Percentiles rank a stretch among this genome's conserved stretches.
These are phyloP conservation scores for Parascedosporium putredinis DNA, from an alignment of 2,329 filamentous ascomycete genomes.

Conservation along the genomic window DNA sequence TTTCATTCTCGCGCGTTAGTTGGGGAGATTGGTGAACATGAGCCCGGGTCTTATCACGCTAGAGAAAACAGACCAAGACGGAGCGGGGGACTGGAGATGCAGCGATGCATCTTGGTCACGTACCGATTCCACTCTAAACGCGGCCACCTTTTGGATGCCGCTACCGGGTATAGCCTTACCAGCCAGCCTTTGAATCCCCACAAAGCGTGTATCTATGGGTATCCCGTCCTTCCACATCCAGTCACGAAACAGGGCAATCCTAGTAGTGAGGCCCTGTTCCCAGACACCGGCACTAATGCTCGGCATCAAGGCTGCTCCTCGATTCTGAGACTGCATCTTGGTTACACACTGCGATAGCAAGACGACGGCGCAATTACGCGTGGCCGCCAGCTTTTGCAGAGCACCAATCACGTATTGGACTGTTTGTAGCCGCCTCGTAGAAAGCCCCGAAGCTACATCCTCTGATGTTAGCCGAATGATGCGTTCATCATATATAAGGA, in stretches of 20 bases:
- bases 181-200: slow-evolving; percentile 54
- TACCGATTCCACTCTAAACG: slow-evolving; percentile 40
- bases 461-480: background rate
- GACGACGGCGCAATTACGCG: slow-evolving; percentile 62
- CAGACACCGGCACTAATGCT: slow-evolving; percentile 67
- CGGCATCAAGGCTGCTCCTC: slow-evolving; percentile 59
- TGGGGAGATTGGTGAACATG: no score
- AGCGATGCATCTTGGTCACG: background rate
- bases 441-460: slow-evolving; percentile 23
- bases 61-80: no score
- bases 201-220: slow-evolving; percentile 43
- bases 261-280: slow-evolving; percentile 66
- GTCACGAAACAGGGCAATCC: slow-evolving; percentile 71
- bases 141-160: slow-evolving; percentile 31
- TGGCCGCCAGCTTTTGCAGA: slow-evolving; percentile 64
- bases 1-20: slow-evolving; percentile 8
- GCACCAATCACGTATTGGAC: slow-evolving; percentile 57
- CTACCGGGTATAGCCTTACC: slow-evolving; percentile 36
- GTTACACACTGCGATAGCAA: slow-evolving; percentile 73
- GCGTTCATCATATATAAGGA: background rate
- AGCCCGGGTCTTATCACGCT: no score
- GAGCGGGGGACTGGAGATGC: background rate
- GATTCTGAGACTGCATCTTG: slow-evolving; percentile 55
- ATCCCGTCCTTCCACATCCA: slow-evolving; percentile 45
- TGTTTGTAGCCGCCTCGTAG: slow-evolving; percentile 36